phyloP scores from a whole-genome alignment of 108 stramenopile genomes.

The Cyclotella sp. region DNA sequence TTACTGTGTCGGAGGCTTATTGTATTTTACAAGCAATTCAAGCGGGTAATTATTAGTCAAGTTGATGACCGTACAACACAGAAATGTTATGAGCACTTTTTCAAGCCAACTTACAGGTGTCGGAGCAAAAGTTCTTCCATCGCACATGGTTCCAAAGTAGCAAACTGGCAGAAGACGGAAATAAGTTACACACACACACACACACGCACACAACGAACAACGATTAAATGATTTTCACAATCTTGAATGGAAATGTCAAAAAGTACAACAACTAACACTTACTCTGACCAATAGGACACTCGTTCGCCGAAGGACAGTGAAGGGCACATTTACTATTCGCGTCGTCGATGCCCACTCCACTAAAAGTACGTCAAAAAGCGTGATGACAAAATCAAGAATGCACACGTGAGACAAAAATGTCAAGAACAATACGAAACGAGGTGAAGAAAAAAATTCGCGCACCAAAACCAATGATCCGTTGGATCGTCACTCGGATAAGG shows the following conservation, averaged over 20 bases:
- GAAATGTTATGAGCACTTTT: background rate
- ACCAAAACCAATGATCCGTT: conserved; percentile 46
- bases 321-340: conserved; percentile 20
- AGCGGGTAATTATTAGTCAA: background rate
- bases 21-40: background rate
- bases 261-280: background rate
- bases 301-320: conserved; percentile 40
- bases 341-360: conserved; percentile 35
- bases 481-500: conserved; percentile 42
- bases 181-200: background rate
- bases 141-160: conserved; percentile 37
- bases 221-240: background rate
- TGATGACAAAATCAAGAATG: background rate
- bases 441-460: background rate
- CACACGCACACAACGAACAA: background rate
- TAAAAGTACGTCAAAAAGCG: background rate
- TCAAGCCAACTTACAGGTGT: conserved; percentile 18
- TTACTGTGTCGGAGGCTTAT: conserved; percentile 13
- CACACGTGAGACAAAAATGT: background rate
- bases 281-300: conserved; percentile 45
- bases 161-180: conserved; percentile 18
- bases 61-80: background rate
- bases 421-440: background rate
- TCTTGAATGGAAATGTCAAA: background rate
- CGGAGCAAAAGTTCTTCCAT: conserved; percentile 31